A percentile compares a stretch with the other conserved stretches of the same genome.
Conservation (phyloP, 768 basidiomycete genomes). For the Boletus speciosus region DNA sequence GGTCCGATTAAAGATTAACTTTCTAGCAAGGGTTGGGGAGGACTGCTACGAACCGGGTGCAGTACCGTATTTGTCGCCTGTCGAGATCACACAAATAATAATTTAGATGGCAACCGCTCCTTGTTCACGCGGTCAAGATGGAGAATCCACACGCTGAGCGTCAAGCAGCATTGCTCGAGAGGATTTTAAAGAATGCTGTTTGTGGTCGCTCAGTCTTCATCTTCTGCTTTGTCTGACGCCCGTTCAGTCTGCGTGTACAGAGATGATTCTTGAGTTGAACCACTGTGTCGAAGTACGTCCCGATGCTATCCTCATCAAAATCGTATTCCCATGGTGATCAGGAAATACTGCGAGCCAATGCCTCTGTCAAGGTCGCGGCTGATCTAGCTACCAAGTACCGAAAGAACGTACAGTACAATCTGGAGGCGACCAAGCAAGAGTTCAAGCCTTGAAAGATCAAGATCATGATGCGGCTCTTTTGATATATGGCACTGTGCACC, state of each 20-base stretch:
- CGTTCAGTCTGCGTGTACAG: slow-evolving; percentile 84
- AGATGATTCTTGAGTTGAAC: slow-evolving; percentile 85
- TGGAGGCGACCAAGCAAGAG: slow-evolving; percentile 62
- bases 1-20: neutral
- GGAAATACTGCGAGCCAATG: slow-evolving; percentile 80
- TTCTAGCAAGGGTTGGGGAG: slow-evolving; percentile 18
- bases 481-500: neutral
- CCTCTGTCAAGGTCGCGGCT: slow-evolving; percentile 74
- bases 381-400: slow-evolving; percentile 84
- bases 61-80: neutral
- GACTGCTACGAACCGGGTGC: neutral
- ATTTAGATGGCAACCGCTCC: neutral
- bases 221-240: neutral
- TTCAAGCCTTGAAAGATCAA: slow-evolving; percentile 1
- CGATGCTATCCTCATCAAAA: neutral
- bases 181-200: slow-evolving; percentile 88
- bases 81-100: neutral
- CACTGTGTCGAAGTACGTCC: slow-evolving; percentile 73
- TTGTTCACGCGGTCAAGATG: slow-evolving; percentile 44
- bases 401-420: slow-evolving; percentile 90
- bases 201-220: slow-evolving; percentile 22
- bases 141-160: slow-evolving; percentile 94
- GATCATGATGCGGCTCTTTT: neutral
- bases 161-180: slow-evolving; percentile 85
- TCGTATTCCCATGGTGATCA: slow-evolving; percentile 25